A percentile compares a stretch with the other conserved stretches of the same genome.
phyloP scores from a whole-genome alignment of 345 rosid genomes.

The Bruguiera parviflora region DNA sequence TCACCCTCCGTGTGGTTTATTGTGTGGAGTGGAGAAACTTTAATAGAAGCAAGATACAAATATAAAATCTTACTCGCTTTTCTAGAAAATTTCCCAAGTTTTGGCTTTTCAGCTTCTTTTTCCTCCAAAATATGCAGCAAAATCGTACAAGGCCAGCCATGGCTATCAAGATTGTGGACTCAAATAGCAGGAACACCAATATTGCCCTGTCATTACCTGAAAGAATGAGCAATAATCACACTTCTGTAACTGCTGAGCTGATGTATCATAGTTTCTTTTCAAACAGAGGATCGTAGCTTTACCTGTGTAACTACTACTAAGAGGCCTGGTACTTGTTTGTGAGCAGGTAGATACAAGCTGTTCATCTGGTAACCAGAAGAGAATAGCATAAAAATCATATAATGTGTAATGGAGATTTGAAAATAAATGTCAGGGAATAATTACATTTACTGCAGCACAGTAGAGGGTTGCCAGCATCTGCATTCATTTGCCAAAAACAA shows the following conservation, averaged over 20 bases:
- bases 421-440: neutral
- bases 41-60: neutral
- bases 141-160: conserved; percentile 61
- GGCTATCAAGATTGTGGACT: conserved; percentile 51
- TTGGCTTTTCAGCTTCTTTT: conserved; percentile 65
- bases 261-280: neutral
- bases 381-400: neutral
- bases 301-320: conserved; percentile 48
- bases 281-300: conserved; percentile 1
- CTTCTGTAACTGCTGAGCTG: neutral
- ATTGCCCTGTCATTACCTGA: conserved; percentile 54
- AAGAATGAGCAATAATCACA: conserved; percentile 10
- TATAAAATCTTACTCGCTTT: conserved; percentile 50
- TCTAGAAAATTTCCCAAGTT: conserved; percentile 60
- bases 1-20: no score
- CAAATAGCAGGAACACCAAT: conserved; percentile 58
- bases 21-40: neutral
- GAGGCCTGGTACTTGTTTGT: conserved; percentile 43
- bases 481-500: conserved; percentile 25
- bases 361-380: conserved; percentile 36
- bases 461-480: conserved; percentile 57
- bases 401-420: neutral
- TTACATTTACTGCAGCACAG: conserved; percentile 55
- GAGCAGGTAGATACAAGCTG: conserved; percentile 66
- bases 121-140: conserved; percentile 83